Evolutionary conservation across 768 basidiomycete species (phyloP), one percentile per base, ranked within the genome.

Genomic region (Leccinum fibrillosum): DNA sequence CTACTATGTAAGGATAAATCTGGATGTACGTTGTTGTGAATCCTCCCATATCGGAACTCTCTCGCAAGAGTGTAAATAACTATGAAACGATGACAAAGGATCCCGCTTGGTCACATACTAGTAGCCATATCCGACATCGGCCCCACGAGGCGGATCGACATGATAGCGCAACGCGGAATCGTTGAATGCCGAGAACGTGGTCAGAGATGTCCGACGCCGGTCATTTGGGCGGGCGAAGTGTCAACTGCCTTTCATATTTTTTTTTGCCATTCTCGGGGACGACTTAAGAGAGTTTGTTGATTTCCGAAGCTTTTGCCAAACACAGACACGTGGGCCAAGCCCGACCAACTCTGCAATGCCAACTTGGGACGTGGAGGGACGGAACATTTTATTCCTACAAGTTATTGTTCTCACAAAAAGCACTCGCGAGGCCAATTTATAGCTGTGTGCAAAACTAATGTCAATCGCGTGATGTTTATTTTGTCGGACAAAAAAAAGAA

Each of bases 161-260:
- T 83, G 90, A 69, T 89, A 92, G 49, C 85, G 80, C 75, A 92
- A 63, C 0, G 89, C 84, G 19, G 85, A 80, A 68, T 93, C 78
- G 17, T 78, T 80, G 69, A 90, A 91, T 56, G 5, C 83, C 78
- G 25, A 88, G 80, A 15, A 72, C 74, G 53, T 81, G 25, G 8
- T 71, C 71, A 13, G 83, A 73, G 17, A 39, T n/a, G 5, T 47
- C 17, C 17, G 35, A 51, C 42, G n/a, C 42, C 2, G 49, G 54
- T 32, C 58, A 59, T 47, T 60, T 57, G 8, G 45, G 55, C 4
- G 1, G 25, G 25, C 25, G 25, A 25, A 25, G 25, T 25, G 25
- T 25, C 23, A 1, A 23, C 23, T 23, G 3, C 23, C 23, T 23
- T 23, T 23, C 23, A n/a, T n/a, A 3, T 28, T 72, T 72, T 17